Evolutionary conservation across 2,329 filamentous ascomycete species (phyloP).

Genomic region (Dactylonectria macrodidyma): DNA sequence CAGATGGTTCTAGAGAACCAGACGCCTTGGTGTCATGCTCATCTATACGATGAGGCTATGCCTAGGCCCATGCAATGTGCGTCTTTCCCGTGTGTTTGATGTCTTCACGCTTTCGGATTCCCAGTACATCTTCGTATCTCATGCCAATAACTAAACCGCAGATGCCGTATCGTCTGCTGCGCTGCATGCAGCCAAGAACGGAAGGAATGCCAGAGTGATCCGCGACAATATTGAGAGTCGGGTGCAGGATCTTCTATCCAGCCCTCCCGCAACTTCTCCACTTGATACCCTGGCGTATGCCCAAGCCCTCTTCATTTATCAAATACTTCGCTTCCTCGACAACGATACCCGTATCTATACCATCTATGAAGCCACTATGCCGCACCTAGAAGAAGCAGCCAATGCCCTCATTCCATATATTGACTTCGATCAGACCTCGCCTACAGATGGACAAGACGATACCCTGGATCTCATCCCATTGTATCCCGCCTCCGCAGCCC

Average conservation of each 20-base stretch:
- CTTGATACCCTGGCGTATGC: constrained; percentile 17
- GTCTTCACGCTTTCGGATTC: neutral
- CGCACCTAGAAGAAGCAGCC: too few species aligned
- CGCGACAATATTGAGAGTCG: constrained; percentile 21
- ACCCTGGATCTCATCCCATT: constrained; percentile 5
- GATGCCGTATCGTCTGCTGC: neutral
- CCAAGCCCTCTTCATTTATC: constrained; percentile 22
- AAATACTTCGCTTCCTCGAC: constrained; percentile 20
- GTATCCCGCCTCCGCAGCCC: neutral
- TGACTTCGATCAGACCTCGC: constrained; percentile 1
- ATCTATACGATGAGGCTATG: constrained; percentile 21
- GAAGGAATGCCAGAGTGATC: constrained; percentile 14
- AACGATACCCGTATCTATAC: neutral
- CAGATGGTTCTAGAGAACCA: constrained; percentile 21
- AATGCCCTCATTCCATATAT: constrained; percentile 10
- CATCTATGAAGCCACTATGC: too few species aligned
- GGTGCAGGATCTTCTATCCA: constrained; percentile 20
- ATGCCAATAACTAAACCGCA: too few species aligned
- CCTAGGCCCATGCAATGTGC: constrained; percentile 12
- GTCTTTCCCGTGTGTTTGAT: too few species aligned
- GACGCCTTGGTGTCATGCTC: constrained; percentile 17
- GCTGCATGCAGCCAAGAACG: constrained; percentile 8
- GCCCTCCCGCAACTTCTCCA: neutral
- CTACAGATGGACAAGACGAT: constrained; percentile 2
- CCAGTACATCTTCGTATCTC: neutral